Evolutionary conservation across 1,284 basidiomycete genomes (phyloP), one percentile per base, ranked within the genome.

Genomic region (Trichosporon asahii): DNA sequence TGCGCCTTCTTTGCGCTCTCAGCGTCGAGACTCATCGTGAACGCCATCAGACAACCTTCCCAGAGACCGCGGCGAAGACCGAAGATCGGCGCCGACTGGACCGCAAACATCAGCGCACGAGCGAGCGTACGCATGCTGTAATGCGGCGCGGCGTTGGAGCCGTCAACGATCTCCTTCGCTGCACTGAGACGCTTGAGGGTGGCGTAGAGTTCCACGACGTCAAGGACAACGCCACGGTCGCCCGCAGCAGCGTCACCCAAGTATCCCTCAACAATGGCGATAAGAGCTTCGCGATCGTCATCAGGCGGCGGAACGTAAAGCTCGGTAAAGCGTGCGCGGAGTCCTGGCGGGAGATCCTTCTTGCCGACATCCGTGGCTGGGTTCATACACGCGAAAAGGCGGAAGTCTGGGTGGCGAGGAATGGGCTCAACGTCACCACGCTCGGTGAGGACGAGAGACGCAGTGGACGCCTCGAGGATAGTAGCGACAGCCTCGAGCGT

Each of bases 321-420:
- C 83, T 99, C 97, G 1, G 95, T 98, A 85, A 99, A 99, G 35
- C 93, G 89, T 7, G 91, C 89, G 40, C 96, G 90, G 63, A 99
- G 91, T 75, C 91, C 91, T 0, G 92, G 90, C 11, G 94, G 93
- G 1, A 99, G 89, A 77, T 98, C 96, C 78, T 95, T 96, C 86
- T 99, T 99, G 67, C 97, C 97, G 23, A 98, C 93, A 75, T 99
- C 97, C 2, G 96, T 99, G 0, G 97, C 97, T 1, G 97, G 97
- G 79, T 99, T 99, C 97, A 99, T 99, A 81, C 97, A 99, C 1
- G 95, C 95, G 78, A 99, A 99, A 8, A 99, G 86, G 29, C 96
- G 91, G 85, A 99, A 99, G 76, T 97, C 91, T 21, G 94, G 90
- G 81, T 99, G 97, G 0, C 97, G 90, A 37, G 90, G 90, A 29